These are phyloP conservation scores for Heliamphora ciliata DNA, from an alignment of 179 eudicot genomes.

Conservation along the genomic window DNA sequence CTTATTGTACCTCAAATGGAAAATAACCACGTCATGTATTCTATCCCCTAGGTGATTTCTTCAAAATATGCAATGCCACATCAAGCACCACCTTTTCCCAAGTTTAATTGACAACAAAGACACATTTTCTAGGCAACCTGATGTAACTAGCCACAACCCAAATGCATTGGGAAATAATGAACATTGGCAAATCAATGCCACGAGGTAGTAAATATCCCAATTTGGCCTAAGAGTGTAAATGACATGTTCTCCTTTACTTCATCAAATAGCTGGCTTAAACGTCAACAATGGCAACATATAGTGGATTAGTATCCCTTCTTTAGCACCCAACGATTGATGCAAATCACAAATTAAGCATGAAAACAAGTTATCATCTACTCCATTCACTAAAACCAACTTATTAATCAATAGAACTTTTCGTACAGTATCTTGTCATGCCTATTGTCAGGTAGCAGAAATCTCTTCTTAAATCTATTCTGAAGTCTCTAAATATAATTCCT, in stretches of 20 bases:
- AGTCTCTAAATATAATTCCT: background rate
- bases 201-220: background rate
- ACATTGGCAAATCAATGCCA: background rate
- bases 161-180: background rate
- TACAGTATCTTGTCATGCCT: background rate
- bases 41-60: background rate
- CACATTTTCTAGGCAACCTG: background rate
- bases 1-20: background rate
- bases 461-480: background rate
- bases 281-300: background rate
- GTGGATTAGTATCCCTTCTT: background rate
- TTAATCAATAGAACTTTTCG: background rate
- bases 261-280: background rate
- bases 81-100: background rate
- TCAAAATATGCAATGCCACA: constrained; percentile 2
- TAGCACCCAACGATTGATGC: background rate
- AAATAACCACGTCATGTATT: background rate
- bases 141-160: background rate
- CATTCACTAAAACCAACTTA: background rate
- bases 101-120: background rate
- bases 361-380: background rate
- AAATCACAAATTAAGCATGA: background rate
- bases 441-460: background rate
- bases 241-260: background rate
- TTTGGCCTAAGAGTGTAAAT: background rate